Evolutionary conservation across 1,284 basidiomycete genomes (phyloP), one percentile per base, ranked within the genome.

Genomic region (Takashimella koratensis): DNA sequence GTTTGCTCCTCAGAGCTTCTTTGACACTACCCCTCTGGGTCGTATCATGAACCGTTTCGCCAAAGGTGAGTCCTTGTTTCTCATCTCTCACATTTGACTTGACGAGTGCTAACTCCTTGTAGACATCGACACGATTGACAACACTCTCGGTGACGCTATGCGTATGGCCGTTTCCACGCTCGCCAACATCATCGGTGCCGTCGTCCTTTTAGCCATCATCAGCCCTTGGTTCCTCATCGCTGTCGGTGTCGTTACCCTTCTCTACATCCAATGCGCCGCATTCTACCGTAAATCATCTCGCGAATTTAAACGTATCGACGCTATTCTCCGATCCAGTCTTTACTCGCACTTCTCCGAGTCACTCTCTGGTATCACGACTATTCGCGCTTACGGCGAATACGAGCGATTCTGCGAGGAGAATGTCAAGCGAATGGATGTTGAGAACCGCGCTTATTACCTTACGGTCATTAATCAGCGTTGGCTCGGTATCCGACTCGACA

Each of bases 401-500:
- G 77, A 82, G 4, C 80, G 87, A 24, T 95, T 97, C 79, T 73
- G 82, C 49, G 69, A 71, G 8, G 88, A 90, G 54, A 94, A 93
- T 65, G 80, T 86, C 62, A 79, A 83, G 39, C 81, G 84, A n/a
- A 81, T 94, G 49, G 88, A 97, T 64, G 77, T 88, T 44, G 91
- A 97, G 77, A 95, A 96, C 69, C 82, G 88, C 36, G 90, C 92
- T 2, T 95, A 94, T 71, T 91, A 86, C 83, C 74, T 95, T 57
- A 91, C 88, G 0, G 71, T 69, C 55, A 60, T 65, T 57, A 68
- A 73, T 51, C 76, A 88, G 82, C 82, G 90, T 52, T 94, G 90
- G 90, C 84, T 95, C 21, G 89, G 88, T 57, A 83, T 94, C 42
- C 86, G 92, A 21, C 80, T 96, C 40, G 92, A 95, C 73, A 84